Conservation (phyloP, 768 basidiomycete genomes). For the Russula earlei region DNA sequence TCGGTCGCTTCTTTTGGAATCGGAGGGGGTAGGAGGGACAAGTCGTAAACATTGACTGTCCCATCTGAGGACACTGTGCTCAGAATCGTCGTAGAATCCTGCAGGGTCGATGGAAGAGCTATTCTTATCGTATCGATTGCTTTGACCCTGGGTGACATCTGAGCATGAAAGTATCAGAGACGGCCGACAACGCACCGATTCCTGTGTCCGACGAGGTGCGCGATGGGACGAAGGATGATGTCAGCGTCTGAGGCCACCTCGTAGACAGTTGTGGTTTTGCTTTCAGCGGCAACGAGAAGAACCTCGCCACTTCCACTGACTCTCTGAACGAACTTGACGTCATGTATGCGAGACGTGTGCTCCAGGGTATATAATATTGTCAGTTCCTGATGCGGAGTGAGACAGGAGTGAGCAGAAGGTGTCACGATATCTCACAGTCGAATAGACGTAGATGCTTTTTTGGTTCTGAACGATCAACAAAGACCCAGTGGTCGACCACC, state of each 20-base stretch:
- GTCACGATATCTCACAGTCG: slow-evolving; percentile 42
- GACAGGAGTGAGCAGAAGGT: neutral
- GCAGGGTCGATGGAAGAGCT: slow-evolving; percentile 36
- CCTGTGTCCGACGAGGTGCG: slow-evolving; percentile 66
- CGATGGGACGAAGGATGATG: slow-evolving; percentile 47
- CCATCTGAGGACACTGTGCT: slow-evolving; percentile 89
- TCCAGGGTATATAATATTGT: slow-evolving; percentile 57
- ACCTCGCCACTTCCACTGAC: slow-evolving; percentile 51
- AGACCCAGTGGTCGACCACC: slow-evolving; percentile 73
- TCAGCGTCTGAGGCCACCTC: slow-evolving; percentile 40
- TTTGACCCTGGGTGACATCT: slow-evolving; percentile 51
- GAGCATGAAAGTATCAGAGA: neutral
- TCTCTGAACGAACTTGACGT: slow-evolving; percentile 63
- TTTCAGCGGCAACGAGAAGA: slow-evolving; percentile 80
- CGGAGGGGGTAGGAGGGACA: slow-evolving; percentile 36
- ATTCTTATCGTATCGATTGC: slow-evolving; percentile 61
- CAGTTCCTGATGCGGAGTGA: slow-evolving; percentile 53
- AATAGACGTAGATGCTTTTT: slow-evolving; percentile 72
- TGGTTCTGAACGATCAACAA: slow-evolving; percentile 74
- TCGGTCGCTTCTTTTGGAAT: slow-evolving; percentile 18
- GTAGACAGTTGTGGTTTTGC: slow-evolving; percentile 80
- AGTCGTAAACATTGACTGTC: slow-evolving; percentile 66
- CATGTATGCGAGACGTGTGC: slow-evolving; percentile 80
- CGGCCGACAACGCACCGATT: slow-evolving; percentile 56
- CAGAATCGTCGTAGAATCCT: slow-evolving; percentile 47